These are phyloP conservation scores for Russula olivacea DNA, from an alignment of 768 basidiomycete genomes.

Conservation along the genomic window DNA sequence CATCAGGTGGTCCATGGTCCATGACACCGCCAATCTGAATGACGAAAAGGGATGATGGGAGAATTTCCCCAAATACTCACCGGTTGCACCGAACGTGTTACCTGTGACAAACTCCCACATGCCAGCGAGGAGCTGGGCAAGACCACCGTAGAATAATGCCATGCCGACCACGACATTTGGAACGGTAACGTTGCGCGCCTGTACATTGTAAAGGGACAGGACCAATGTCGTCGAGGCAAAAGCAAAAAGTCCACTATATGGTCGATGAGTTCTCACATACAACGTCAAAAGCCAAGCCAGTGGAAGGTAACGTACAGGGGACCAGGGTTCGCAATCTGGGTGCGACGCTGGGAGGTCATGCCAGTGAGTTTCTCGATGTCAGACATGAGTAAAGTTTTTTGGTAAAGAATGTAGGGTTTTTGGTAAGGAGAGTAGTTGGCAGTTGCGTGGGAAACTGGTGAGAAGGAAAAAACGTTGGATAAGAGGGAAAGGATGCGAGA, in stretches of 20 bases:
- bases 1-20: no score
- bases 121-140: conserved; percentile 80
- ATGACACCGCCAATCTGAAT: no score
- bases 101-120: conserved; percentile 65
- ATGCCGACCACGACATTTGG: conserved; percentile 81
- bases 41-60: no score
- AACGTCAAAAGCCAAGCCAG: conserved; percentile 31
- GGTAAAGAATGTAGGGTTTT: background rate
- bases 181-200: conserved; percentile 43
- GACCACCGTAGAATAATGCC: conserved; percentile 80
- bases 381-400: conserved; percentile 29
- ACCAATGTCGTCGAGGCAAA: conserved; percentile 73
- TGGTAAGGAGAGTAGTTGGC: background rate
- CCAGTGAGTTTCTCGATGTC: conserved; percentile 36
- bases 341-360: conserved; percentile 10
- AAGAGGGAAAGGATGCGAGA: background rate
- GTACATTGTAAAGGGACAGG: conserved; percentile 66
- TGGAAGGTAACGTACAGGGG: conserved; percentile 39
- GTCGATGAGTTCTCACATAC: conserved; percentile 42
- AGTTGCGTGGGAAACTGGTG: background rate
- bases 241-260: conserved; percentile 69
- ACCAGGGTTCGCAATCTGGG: conserved; percentile 53
- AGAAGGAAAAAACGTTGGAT: background rate
- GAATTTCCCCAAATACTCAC: conserved; percentile 38
- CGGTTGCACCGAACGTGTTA: conserved; percentile 67